Percentiles rank a stretch among this genome's conserved stretches.
phyloP scores from a whole-genome alignment of 495 filamentous ascomycete genomes.

The Neurospora sp. region DNA sequence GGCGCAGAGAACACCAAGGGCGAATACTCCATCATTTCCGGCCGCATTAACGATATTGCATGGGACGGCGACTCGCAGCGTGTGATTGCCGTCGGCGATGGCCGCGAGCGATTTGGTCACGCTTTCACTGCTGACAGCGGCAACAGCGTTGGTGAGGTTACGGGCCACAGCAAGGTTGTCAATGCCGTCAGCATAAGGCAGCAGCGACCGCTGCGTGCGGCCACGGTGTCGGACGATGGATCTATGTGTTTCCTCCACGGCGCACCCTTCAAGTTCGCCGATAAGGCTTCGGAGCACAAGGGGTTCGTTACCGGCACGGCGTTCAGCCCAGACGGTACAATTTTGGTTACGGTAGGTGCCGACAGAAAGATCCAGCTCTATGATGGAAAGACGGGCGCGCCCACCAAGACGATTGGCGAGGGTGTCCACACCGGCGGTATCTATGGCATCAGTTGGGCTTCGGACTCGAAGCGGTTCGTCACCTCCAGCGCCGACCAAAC shows the following conservation, averaged over 20 bases:
- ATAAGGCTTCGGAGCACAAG: constrained; percentile 61
- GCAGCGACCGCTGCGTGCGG: constrained; percentile 79
- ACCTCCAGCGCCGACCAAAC: constrained; percentile 92
- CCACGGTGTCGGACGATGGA: constrained; percentile 82
- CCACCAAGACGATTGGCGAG: constrained; percentile 64
- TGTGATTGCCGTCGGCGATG: constrained; percentile 90
- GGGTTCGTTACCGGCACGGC: constrained; percentile 80
- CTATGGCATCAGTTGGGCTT: constrained; percentile 81
- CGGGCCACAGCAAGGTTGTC: constrained; percentile 79
- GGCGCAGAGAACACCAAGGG: constrained; percentile 61
- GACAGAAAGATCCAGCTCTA: constrained; percentile 88
- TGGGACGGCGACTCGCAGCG: constrained; percentile 97
- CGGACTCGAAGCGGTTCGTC: constrained; percentile 79
- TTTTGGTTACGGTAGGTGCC: constrained; percentile 77
- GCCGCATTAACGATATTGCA: constrained; percentile 87
- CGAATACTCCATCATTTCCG: constrained; percentile 90
- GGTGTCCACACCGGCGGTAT: constrained; percentile 84
- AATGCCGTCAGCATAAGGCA: constrained; percentile 86
- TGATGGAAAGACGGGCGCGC: constrained; percentile 87
- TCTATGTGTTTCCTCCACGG: constrained; percentile 87
- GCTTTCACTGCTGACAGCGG: constrained; percentile 93
- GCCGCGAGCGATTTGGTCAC: constrained; percentile 86
- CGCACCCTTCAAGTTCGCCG: constrained; percentile 88
- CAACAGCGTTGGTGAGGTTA: constrained; percentile 89
- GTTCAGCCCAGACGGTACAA: constrained; percentile 82